Evolutionary conservation across 2,329 filamentous ascomycete genomes (phyloP).

Genomic region (Chaetomiaceae sp.): DNA sequence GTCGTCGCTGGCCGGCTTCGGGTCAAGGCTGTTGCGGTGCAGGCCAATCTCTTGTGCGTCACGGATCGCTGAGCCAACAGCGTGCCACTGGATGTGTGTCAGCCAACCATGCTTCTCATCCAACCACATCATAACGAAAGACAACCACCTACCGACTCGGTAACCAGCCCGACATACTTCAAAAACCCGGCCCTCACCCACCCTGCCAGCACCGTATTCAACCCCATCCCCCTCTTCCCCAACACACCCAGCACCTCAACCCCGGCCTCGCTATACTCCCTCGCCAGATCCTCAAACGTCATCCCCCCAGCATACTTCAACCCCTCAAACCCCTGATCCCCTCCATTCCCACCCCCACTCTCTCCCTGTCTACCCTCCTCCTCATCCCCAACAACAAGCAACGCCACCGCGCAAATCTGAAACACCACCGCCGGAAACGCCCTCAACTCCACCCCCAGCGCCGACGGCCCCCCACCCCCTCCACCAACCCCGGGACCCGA

Average conservation of each 20-base stretch:
- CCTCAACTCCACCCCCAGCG: slow-evolving; percentile 35
- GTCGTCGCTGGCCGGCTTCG: slow-evolving; percentile 40
- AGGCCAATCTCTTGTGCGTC: slow-evolving; percentile 59
- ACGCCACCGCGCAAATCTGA: slow-evolving; percentile 48
- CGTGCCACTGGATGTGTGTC: slow-evolving; percentile 42
- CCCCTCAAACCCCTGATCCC: slow-evolving; percentile 36
- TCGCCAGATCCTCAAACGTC: slow-evolving; percentile 54
- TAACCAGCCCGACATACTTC: slow-evolving; percentile 54
- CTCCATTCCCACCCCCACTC: neutral
- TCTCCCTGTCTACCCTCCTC: slow-evolving; percentile 31
- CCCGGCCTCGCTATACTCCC: slow-evolving; percentile 55
- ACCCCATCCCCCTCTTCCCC: slow-evolving; percentile 50
- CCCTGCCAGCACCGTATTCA: slow-evolving; percentile 51
- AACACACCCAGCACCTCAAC: slow-evolving; percentile 47
- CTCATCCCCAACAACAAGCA: slow-evolving; percentile 45
- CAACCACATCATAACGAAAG: neutral
- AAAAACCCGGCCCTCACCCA: slow-evolving; percentile 51
- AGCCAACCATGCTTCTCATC: slow-evolving; percentile 1
- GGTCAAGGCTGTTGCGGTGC: slow-evolving; percentile 48
- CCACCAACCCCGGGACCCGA: neutral
- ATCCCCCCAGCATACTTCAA: slow-evolving; percentile 55
- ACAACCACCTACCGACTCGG: slow-evolving; percentile 43
- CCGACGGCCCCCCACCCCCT: neutral
- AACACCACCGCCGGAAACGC: slow-evolving; percentile 56
- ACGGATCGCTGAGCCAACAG: slow-evolving; percentile 49